phyloP scores from a whole-genome alignment of 106 monocot species.

The Acanthochlamys bracteata region DNA sequence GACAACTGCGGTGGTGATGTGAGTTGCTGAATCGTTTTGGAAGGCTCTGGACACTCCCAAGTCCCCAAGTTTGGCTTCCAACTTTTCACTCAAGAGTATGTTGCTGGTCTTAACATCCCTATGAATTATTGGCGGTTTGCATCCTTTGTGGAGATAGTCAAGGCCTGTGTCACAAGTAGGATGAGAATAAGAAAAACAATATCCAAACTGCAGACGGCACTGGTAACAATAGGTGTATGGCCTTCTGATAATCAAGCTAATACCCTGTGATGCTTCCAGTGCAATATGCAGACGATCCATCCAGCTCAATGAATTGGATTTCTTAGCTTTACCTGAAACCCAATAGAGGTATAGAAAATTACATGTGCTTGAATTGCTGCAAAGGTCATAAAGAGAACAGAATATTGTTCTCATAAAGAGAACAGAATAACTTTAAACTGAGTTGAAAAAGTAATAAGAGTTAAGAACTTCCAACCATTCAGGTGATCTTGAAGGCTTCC shows the following conservation, averaged over 20 bases:
- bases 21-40: slow-evolving; percentile 16
- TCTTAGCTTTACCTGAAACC: not conserved
- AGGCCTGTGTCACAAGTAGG: not conserved
- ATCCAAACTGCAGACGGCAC: not conserved
- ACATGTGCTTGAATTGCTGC: not conserved
- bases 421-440: no score
- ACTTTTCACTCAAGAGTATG: slow-evolving; percentile 36
- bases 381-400: not conserved
- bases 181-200: not conserved
- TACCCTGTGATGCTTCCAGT: not conserved
- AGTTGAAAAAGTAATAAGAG: no score
- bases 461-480: not conserved
- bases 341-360: not conserved
- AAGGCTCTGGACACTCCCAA: slow-evolving; percentile 49
- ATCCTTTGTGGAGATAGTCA: not conserved
- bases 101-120: slow-evolving; percentile 57
- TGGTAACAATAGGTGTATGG: not conserved
- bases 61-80: slow-evolving; percentile 50
- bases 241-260: not conserved
- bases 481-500: slow-evolving; percentile 9
- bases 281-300: not conserved
- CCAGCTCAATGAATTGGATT: not conserved
- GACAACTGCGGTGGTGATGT: slow-evolving; percentile 50
- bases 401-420: not conserved
- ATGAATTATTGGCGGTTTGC: slow-evolving; percentile 46